Evolutionary conservation across 805 yeast genomes (phyloP).

Genomic region (Candida anglica): DNA sequence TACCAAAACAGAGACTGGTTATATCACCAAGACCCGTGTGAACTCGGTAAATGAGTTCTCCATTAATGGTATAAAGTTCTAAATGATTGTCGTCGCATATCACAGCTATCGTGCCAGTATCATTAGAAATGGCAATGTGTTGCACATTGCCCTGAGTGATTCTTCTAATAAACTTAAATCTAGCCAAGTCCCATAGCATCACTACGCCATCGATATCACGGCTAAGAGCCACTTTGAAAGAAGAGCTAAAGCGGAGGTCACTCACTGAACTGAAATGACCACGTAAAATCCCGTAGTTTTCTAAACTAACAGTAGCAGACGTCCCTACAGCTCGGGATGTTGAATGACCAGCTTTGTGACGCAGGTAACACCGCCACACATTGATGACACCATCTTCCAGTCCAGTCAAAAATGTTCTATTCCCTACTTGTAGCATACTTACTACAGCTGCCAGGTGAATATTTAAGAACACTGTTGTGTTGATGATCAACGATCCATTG

Average conservation of each 20-base stretch:
- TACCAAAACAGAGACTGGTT: not conserved
- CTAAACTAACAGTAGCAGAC: slow-evolving; percentile 25
- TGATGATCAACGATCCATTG: slow-evolving; percentile 28
- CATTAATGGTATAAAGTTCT: slow-evolving; percentile 50
- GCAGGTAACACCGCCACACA: slow-evolving; percentile 47
- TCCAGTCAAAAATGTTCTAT: slow-evolving; percentile 44
- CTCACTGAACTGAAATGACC: slow-evolving; percentile 53
- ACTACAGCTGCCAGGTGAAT: slow-evolving; percentile 39
- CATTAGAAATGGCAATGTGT: slow-evolving; percentile 45
- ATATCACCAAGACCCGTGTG: no score
- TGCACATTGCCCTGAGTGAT: slow-evolving; percentile 11
- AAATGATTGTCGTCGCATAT: slow-evolving; percentile 21
- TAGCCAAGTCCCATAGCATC: slow-evolving; percentile 61
- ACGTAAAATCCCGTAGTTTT: slow-evolving; percentile 44
- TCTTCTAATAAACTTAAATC: slow-evolving; percentile 46
- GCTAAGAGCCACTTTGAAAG: slow-evolving; percentile 53
- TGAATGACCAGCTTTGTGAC: no score
- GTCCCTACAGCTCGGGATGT: no score
- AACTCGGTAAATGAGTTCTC: slow-evolving; percentile 42
- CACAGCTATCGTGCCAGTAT: slow-evolving; percentile 50
- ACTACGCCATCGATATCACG: slow-evolving; percentile 53
- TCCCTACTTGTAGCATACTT: slow-evolving; percentile 36
- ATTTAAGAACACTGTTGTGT: slow-evolving; percentile 40
- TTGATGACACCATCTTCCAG: slow-evolving; percentile 58
- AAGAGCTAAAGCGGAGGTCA: slow-evolving; percentile 45